Evolutionary conservation across 148 eudicot genomes (phyloP).

Genomic region (Persicaria tinctoria): DNA sequence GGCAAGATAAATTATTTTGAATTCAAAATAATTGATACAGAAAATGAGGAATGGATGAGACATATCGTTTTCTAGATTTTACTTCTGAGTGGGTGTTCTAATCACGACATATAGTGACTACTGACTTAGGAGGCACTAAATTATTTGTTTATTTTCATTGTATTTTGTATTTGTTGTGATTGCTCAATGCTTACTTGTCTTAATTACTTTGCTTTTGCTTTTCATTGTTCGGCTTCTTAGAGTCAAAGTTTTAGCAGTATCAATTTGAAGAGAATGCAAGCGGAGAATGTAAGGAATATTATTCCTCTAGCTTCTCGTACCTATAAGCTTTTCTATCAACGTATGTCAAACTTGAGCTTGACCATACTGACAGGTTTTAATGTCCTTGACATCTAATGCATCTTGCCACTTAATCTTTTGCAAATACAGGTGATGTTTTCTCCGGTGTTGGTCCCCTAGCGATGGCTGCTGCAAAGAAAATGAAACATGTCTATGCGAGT

Average conservation of each 20-base stretch:
- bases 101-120: no score
- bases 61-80: no score
- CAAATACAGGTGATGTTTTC: conserved; percentile 76
- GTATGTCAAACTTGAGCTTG: no score
- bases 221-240: conserved; percentile 49
- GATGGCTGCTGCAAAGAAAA: conserved; percentile 84
- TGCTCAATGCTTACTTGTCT: conserved; percentile 23
- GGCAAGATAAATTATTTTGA: no score
- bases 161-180: not conserved
- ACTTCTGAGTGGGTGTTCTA: no score
- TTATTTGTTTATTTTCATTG: not conserved
- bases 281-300: conserved; percentile 56
- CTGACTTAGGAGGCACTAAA: not conserved
- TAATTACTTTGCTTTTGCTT: conserved; percentile 26
- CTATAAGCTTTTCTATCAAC: conserved; percentile 24
- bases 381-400: not conserved
- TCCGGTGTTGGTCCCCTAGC: conserved; percentile 98
- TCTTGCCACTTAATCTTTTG: not conserved
- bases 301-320: conserved; percentile 76
- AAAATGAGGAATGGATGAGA: no score
- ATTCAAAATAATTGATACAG: no score
- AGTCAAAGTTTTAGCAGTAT: conserved; percentile 88
- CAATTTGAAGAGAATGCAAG: conserved; percentile 87
- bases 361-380: no score
- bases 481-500: conserved; percentile 88